phyloP scores from a whole-genome alignment of 1,139 yeast species.

The Geotrichum bryndzae region DNA sequence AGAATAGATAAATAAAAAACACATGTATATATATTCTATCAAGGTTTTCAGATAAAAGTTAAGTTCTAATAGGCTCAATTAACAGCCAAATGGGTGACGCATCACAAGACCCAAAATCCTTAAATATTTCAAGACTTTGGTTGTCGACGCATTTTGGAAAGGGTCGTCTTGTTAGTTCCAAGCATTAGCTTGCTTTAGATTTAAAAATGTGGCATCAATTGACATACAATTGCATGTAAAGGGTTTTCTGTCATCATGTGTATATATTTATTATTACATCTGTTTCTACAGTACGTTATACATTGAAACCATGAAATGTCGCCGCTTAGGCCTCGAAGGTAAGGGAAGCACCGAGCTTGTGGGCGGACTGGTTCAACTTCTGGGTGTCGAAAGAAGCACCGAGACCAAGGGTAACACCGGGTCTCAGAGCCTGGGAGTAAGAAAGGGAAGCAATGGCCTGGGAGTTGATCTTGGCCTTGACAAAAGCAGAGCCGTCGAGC shows the following conservation, averaged over 20 bases:
- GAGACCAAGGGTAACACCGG: slow-evolving; percentile 94
- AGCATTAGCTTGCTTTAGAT: too few relatives aligned
- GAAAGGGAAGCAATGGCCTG: slow-evolving; percentile 92
- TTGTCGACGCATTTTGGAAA: too few relatives aligned
- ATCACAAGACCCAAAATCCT: too few relatives aligned
- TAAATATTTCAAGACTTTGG: too few relatives aligned
- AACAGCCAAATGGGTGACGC: too few relatives aligned
- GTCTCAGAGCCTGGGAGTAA: slow-evolving; percentile 92
- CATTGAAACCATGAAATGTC: background rate
- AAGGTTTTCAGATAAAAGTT: too few relatives aligned
- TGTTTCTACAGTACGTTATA: background rate
- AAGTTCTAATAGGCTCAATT: background rate
- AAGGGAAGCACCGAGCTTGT: slow-evolving; percentile 93
- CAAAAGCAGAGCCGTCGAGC: slow-evolving; percentile 79
- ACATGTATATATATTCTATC: too few relatives aligned
- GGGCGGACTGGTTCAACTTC: slow-evolving; percentile 94
- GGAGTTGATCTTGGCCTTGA: slow-evolving; percentile 96
- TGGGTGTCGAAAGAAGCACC: slow-evolving; percentile 97
- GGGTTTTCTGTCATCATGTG: background rate
- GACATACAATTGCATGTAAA: background rate
- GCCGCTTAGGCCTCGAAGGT: slow-evolving; percentile 74
- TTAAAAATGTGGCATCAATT: background rate
- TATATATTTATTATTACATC: background rate
- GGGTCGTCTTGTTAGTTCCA: too few relatives aligned
- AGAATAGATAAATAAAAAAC: too few relatives aligned